These are phyloP conservation scores for Phytophthora ohioensis DNA, from an alignment of 352 stramenopile species.

Conservation along the genomic window DNA sequence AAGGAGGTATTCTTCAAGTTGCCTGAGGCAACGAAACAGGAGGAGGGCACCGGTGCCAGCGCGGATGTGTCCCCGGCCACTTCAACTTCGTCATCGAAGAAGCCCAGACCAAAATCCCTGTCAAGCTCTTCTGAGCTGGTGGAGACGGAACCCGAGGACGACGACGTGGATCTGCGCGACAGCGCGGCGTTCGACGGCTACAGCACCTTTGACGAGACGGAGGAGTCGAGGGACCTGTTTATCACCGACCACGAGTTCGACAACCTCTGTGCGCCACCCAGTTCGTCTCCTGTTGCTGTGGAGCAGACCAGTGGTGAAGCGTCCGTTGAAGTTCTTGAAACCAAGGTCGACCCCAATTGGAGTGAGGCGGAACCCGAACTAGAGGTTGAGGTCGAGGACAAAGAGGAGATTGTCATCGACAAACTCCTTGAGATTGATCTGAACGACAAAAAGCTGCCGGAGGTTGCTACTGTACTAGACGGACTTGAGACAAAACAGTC, in stretches of 20 bases:
- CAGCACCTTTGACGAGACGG: constrained; percentile 45
- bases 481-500: constrained; percentile 26
- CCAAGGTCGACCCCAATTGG: constrained; percentile 2
- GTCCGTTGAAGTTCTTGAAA: constrained; percentile 17
- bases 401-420: constrained; percentile 20
- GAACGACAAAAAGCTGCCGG: constrained; percentile 8
- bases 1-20: constrained; percentile 21
- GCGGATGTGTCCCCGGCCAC: constrained; percentile 1
- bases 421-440: constrained; percentile 14
- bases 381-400: constrained; percentile 19
- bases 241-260: constrained; percentile 29
- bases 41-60: constrained; percentile 3
- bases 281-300: constrained; percentile 1
- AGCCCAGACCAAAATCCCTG: constrained; percentile 34
- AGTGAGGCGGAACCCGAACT: constrained; percentile 8
- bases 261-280: constrained; percentile 18
- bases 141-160: constrained; percentile 56
- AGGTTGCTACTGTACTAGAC: constrained; percentile 1
- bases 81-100: constrained; percentile 13
- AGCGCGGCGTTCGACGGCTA: constrained; percentile 44
- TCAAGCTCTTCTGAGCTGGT: constrained; percentile 47
- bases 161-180: constrained; percentile 43
- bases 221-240: constrained; percentile 26
- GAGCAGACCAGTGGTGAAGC: not conserved
- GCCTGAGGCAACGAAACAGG: constrained; percentile 12